Evolutionary conservation across 2,329 filamentous ascomycete genomes (phyloP), one percentile per base, ranked within the genome.

Genomic region (Calonectria ilicicola): DNA sequence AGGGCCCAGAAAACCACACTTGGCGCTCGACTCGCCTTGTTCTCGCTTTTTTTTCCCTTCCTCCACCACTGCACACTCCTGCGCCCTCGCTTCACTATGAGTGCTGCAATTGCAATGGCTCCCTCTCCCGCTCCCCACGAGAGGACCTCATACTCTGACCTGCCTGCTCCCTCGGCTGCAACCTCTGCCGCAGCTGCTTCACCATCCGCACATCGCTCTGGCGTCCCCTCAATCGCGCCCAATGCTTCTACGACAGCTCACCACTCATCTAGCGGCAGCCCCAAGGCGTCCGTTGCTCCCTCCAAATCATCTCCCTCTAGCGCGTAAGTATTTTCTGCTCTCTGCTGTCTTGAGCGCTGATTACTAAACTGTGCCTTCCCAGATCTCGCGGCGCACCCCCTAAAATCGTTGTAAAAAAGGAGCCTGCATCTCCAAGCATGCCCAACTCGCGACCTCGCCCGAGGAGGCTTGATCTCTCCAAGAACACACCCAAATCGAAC

Each of bases 401-500:
- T 47, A 96, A 95, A 86, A 97, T 98, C 75, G 90, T 98, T 76
- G 96, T 99, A 72, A 98, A 98, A 89, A 98, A 98, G 85, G 97
- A 99, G 84, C 96, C 96, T 40, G 91, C 93, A 49, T 98, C 96
- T 58, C 96, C 96, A 67, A 93, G 93, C 75, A 91, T 97, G 80
- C 89, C 91, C 65, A 90, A 91, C 72, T 90, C 93, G 67, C 91
- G 94, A 65, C 94, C 95, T 80, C 90, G 94, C 71, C 94, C 94
- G 17, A 91, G 93, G 80, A 93, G 91, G 81, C 89, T 97, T 70
- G 94, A 97, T 83, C 89, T 97, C 38, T 94, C 94, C 74, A 93
- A 92, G 82, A 90, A 90, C 78, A 85, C 85, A 1, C 85, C 86
- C 38, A 88, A 85, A 72, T 87, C 89, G 42, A 88, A 86, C 69